Conservation (phyloP, 805 yeast species). For the Pichia paraexigua region DNA sequence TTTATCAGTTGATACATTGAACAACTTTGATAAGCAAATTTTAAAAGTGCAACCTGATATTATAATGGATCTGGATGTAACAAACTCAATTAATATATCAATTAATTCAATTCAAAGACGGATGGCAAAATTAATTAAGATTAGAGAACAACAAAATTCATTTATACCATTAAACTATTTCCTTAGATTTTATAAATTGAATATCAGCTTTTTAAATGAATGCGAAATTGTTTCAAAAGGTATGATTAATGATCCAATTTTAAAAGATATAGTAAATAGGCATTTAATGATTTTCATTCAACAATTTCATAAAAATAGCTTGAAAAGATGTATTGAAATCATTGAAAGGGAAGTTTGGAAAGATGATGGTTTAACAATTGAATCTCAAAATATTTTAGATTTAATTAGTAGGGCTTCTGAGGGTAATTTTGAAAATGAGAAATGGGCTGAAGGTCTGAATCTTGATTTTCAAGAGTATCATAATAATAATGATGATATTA, state of each 20-base stretch:
- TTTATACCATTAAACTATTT: conserved; percentile 52
- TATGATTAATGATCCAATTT: conserved; percentile 44
- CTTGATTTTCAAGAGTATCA: conserved; percentile 11
- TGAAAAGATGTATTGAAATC: conserved; percentile 37
- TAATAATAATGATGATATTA: conserved; percentile 16
- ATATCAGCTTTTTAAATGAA: conserved; percentile 65
- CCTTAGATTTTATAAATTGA: conserved; percentile 55
- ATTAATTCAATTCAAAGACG: conserved; percentile 69
- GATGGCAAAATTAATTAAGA: conserved; percentile 67
- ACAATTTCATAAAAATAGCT: conserved; percentile 44
- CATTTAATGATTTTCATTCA: conserved; percentile 56
- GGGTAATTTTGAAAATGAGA: conserved; percentile 32
- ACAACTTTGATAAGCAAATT: conserved; percentile 22
- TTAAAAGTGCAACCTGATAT: conserved; percentile 27
- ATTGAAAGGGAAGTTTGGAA: conserved; percentile 75
- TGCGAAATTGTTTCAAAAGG: conserved; percentile 76
- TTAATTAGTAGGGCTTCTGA: conserved; percentile 41
- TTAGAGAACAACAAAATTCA: conserved; percentile 65
- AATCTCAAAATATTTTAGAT: conserved; percentile 43
- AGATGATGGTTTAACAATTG: conserved; percentile 49
- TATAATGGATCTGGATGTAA: conserved; percentile 59
- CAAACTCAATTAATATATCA: conserved; percentile 55
- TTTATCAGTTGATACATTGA: conserved; percentile 45
- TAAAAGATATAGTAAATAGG: conserved; percentile 58
- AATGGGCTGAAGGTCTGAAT: conserved; percentile 38